Base-by-base conservation (phyloP, 1,284 basidiomycete species). In the Tylopilus orsonianus region DNA sequence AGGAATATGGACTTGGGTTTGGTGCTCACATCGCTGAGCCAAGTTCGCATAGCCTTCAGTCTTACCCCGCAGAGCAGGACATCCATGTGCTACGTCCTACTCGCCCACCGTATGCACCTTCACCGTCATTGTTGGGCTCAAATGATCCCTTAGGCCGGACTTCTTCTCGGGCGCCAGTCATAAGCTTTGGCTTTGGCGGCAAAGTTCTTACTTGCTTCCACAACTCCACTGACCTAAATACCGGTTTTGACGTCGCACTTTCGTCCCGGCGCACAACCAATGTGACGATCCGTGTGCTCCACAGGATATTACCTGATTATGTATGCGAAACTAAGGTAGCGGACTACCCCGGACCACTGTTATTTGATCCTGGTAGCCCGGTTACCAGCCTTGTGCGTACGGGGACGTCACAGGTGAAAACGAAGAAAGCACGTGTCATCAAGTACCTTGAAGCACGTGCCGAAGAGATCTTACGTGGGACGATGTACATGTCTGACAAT, bases 171-270 rank as follows among this genome's bases (percentile, higher is more conserved):
- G 81, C 87, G 2, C 94, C 93, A 0, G 75, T 96, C 16, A 75
- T 94, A 46, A 86, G 81, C 52, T 96, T 97, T 59, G 94, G 94
- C 1, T 93, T 94, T 61, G 91, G 91, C 23, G 94, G 93, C 12
- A 87, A 86, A 59, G 61, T 96, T 42, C 77, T 95, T 10, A 87
- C 89, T 7, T 93, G 88, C 63, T 95, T 95, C 74, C 92, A 94
- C 49, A 81, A 81, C 8, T 75, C 82, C 12, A 74, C 79, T 2
- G 78, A 78, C 19, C 67, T 87, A 58, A 83, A 77, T 60, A 85
- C 83, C 10, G 84, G 86, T 18, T 86, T 89, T 58, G 87, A 90
- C 61, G 83, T 89, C 34, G 85, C 89, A 1, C 74, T 93, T 26
- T 80, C 84, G 5, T 79, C 85, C 16, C 80, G 87, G 52, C 78